Base-by-base conservation (phyloP, 2,329 filamentous ascomycete species). In the Truncatella angustata region DNA sequence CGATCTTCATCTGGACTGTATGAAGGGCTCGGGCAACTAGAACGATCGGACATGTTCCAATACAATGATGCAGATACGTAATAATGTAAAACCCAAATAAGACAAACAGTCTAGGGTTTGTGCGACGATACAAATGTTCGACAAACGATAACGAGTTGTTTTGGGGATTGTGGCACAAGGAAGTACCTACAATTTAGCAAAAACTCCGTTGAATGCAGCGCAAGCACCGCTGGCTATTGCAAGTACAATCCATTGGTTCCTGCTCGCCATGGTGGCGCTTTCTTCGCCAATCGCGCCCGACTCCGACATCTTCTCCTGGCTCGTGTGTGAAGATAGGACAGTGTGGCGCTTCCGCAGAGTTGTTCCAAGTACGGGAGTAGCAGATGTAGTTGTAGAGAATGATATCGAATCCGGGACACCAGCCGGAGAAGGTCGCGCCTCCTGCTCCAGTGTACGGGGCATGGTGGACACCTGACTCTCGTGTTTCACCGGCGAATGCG, bases 191-290 rank as follows among this genome's bases (percentile, higher is more conserved):
- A 94, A 73, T 71, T 93, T 94, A 1, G 90, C 90, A 73, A 93
- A 91, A 4, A 90, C 85, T 54, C 89, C 89, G 61, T 94, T 94
- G 60, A 89, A 86, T 20, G 89, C 88, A 28, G 90, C 90, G 63
- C 88, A 92, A 49, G 81, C 84, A 56, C 90, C 90, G 63, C 87
- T 90, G 45, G 86, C 82, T 37, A 92, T 67, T 37, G 90, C 87
- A 56, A 88, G 79, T 47, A 86, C 71, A 56, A 93, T 79, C 85
- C 85, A 88, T 58, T 80, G 77, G 57, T 72, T 72, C 47, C 64
- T 50, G 2, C 59, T 36, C 63, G 35, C 6, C 5, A 24, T 16
- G 9, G 37, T 24, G 4, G 14, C 24, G 26, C 26, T 18, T 7
- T 37, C 49, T 7, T 45, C 11, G 32, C 26, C 34, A 7, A 34